Percentiles rank a stretch among this genome's conserved stretches.
Conservation (phyloP, 306 rosid species). For the Cicer cuneatum region DNA sequence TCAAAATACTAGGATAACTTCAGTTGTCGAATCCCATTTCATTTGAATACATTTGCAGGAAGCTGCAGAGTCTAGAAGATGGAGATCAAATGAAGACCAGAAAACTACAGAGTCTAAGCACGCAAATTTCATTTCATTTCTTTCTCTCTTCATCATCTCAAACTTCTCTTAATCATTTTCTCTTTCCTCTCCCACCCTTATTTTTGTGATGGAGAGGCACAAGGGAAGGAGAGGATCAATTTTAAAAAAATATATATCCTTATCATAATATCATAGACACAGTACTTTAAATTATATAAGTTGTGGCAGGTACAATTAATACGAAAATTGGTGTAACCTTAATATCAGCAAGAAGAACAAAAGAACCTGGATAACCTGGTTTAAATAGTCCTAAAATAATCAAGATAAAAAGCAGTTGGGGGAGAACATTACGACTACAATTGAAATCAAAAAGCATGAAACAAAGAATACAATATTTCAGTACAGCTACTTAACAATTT, state of each 20-base stretch:
- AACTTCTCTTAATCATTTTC: too few relatives aligned
- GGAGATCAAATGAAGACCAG: background rate
- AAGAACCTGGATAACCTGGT: background rate
- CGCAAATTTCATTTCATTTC: too few relatives aligned
- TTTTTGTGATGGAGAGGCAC: too few relatives aligned
- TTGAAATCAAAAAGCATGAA: background rate
- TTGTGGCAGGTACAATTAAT: too few relatives aligned
- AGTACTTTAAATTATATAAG: too few relatives aligned
- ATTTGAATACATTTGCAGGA: conserved; percentile 24
- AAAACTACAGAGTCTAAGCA: background rate
- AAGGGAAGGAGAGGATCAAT: too few relatives aligned
- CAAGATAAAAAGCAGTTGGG: background rate
- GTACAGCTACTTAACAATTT: background rate
- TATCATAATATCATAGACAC: too few relatives aligned
- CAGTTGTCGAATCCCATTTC: conserved; percentile 16
- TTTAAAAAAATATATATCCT: too few relatives aligned
- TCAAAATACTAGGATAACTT: background rate
- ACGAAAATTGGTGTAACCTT: background rate
- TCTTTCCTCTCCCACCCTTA: too few relatives aligned
- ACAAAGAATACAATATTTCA: background rate
- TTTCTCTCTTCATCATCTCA: too few relatives aligned
- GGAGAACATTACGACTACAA: background rate
- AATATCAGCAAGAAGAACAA: conserved; percentile 1
- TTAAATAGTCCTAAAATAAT: background rate
- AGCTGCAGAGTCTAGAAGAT: background rate